A percentile compares a stretch with the other conserved stretches of the same genome.
These are phyloP conservation scores for Durotheca rogersii DNA, from an alignment of 495 filamentous ascomycete genomes.

Conservation along the genomic window DNA sequence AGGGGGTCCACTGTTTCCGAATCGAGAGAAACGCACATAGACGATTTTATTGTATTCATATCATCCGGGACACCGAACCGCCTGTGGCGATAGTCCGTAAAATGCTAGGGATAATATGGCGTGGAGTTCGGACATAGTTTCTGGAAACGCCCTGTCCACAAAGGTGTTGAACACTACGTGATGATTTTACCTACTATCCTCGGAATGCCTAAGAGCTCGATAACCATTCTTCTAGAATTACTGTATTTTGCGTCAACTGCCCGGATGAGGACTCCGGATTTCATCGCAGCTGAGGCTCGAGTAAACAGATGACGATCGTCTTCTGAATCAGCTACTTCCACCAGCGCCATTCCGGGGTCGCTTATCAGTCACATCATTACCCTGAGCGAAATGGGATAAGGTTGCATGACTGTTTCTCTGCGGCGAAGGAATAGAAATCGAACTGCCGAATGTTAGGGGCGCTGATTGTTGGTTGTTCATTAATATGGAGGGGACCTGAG, in stretches of 20 bases:
- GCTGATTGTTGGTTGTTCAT: no score
- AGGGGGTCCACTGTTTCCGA: no score
- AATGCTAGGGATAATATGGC: background rate
- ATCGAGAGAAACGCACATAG: conserved; percentile 12
- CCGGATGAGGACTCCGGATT: no score
- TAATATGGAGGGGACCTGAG: no score
- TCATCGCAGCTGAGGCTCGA: no score
- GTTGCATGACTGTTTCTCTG: background rate
- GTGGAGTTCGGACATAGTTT: conserved; percentile 16
- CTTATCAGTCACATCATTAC: background rate
- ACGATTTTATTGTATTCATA: conserved; percentile 8
- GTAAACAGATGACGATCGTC: background rate
- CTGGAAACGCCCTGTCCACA: background rate
- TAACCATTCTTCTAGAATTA: no score
- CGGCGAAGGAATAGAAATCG: no score
- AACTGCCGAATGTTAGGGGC: no score
- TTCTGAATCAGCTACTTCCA: background rate
- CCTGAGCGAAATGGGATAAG: background rate
- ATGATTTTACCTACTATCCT: background rate
- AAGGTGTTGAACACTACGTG: background rate
- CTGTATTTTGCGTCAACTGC: no score
- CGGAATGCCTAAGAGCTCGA: background rate
- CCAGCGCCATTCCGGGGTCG: background rate
- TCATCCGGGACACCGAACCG: no score
- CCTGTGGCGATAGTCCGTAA: background rate